A percentile compares a stretch with the other conserved stretches of the same genome.
Evolutionary conservation across 371 early-diverging fungal species (phyloP).

Genomic region (Zopfochytrium polystomum): DNA sequence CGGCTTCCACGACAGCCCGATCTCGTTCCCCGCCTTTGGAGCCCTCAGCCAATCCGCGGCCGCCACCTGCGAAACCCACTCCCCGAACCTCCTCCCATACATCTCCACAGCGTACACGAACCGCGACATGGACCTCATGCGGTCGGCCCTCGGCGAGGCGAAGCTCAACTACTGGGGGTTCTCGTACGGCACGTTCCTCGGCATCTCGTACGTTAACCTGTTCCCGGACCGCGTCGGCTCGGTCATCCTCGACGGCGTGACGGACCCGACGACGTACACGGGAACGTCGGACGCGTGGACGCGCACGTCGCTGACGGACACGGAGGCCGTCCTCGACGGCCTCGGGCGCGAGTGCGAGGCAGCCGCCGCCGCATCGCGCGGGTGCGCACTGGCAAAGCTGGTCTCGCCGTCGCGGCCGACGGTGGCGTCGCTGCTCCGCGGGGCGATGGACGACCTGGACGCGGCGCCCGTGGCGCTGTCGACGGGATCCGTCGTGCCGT

Average conservation of each 20-base stretch:
- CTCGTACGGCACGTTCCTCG: too few species aligned
- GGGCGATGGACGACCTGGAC: conserved; percentile 4
- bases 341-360: too few species aligned
- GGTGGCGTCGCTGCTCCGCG: background rate
- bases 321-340: conserved; percentile 22
- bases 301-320: conserved; percentile 17
- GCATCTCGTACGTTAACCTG: conserved; percentile 44
- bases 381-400: conserved; percentile 17
- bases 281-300: conserved; percentile 24
- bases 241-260: conserved; percentile 40
- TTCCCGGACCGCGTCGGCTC: conserved; percentile 41
- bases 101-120: conserved; percentile 37
- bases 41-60: too few species aligned
- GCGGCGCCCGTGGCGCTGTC: conserved; percentile 15
- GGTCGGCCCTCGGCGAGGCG: too few species aligned
- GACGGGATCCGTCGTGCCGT: conserved; percentile 16
- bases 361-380: conserved; percentile 19
- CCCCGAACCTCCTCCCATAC: conserved; percentile 23
- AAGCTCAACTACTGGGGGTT: too few species aligned
- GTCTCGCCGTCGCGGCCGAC: conserved; percentile 1
- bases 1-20: too few species aligned
- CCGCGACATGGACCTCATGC: too few species aligned
- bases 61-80: conserved; percentile 20
- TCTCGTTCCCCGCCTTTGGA: too few species aligned
- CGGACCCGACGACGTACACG: conserved; percentile 30